phyloP scores from a whole-genome alignment of 2,329 filamentous ascomycete genomes.

The Zymoseptoria pseudotritici region DNA sequence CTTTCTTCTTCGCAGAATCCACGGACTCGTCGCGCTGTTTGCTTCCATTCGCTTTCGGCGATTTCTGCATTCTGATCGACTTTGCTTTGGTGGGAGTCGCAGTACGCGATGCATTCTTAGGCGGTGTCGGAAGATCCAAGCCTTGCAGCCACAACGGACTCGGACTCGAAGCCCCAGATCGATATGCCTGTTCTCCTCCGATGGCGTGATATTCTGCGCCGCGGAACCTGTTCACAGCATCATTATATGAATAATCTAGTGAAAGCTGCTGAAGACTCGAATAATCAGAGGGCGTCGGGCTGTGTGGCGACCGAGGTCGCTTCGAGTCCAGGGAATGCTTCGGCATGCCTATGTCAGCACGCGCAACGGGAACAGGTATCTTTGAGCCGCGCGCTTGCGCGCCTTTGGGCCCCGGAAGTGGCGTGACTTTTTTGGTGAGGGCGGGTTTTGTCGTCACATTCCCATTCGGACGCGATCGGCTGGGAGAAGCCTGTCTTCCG shows the following conservation, averaged over 20 bases:
- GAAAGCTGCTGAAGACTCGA: conserved; percentile 18
- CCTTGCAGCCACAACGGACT: conserved; percentile 5
- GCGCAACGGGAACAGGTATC: conserved; percentile 3
- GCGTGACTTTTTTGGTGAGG: not conserved
- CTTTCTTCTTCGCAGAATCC: conserved; percentile 20
- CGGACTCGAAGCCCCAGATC: not conserved
- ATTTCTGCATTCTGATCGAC: conserved; percentile 11
- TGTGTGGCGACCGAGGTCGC: conserved; percentile 8
- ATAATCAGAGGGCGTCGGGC: conserved; percentile 16
- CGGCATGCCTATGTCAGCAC: not conserved
- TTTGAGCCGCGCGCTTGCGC: conserved; percentile 1
- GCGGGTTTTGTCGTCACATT: not conserved
- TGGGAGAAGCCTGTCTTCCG: not conserved
- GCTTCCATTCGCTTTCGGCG: conserved; percentile 7
- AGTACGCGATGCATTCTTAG: conserved; percentile 1
- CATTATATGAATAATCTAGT: conserved; percentile 26
- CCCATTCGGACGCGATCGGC: not conserved
- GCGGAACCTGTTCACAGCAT: conserved; percentile 23
- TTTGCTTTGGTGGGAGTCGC: conserved; percentile 1
- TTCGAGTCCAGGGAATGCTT: conserved; percentile 11
- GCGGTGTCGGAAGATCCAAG: conserved; percentile 8
- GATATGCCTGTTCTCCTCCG: not conserved
- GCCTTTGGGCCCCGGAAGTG: conserved; percentile 4
- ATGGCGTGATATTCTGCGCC: conserved; percentile 5
- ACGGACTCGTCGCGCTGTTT: conserved; percentile 22